Evolutionary conservation across 2,329 filamentous ascomycete species (phyloP).

Genomic region (Trichoderma sp.): DNA sequence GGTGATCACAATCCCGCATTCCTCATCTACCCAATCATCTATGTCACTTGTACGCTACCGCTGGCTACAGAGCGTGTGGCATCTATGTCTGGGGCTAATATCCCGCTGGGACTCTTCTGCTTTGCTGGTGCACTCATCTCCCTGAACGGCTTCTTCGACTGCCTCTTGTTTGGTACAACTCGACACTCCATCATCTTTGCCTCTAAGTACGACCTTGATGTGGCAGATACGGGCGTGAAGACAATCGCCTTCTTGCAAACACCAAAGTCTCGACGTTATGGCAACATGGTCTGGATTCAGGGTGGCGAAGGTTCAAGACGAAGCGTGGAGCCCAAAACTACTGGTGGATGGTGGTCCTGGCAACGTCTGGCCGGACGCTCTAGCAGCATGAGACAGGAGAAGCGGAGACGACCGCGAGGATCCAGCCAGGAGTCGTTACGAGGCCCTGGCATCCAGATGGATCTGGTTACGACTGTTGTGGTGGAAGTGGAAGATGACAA

Average conservation of each 20-base stretch:
- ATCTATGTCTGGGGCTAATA: slow-evolving; percentile 55
- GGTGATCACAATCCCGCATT: slow-evolving; percentile 52
- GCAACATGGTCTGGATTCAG: slow-evolving; percentile 45
- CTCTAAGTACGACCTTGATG: slow-evolving; percentile 37
- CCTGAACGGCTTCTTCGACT: slow-evolving; percentile 57
- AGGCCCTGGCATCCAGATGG: slow-evolving; percentile 45
- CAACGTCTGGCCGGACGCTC: slow-evolving; percentile 20
- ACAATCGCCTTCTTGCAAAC: slow-evolving; percentile 55
- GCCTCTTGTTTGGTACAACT: slow-evolving; percentile 54
- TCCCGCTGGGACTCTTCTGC: slow-evolving; percentile 58
- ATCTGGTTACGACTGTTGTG: slow-evolving; percentile 45
- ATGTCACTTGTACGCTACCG: slow-evolving; percentile 68
- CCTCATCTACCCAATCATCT: slow-evolving; percentile 68
- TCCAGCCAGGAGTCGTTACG: slow-evolving; percentile 38
- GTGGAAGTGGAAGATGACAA: slow-evolving; percentile 40
- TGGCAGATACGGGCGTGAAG: slow-evolving; percentile 49
- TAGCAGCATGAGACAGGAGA: slow-evolving; percentile 18
- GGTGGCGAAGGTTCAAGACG: slow-evolving; percentile 28
- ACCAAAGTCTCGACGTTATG: slow-evolving; percentile 39
- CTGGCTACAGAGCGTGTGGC: slow-evolving; percentile 65
- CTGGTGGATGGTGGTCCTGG: slow-evolving; percentile 35
- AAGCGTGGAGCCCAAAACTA: slow-evolving; percentile 6
- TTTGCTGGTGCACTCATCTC: slow-evolving; percentile 61
- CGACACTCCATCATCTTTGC: slow-evolving; percentile 55
- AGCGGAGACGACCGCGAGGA: slow-evolving; percentile 25